Evolutionary conservation across 1,139 yeast genomes (phyloP).

Genomic region (Kodamaea arcana): DNA sequence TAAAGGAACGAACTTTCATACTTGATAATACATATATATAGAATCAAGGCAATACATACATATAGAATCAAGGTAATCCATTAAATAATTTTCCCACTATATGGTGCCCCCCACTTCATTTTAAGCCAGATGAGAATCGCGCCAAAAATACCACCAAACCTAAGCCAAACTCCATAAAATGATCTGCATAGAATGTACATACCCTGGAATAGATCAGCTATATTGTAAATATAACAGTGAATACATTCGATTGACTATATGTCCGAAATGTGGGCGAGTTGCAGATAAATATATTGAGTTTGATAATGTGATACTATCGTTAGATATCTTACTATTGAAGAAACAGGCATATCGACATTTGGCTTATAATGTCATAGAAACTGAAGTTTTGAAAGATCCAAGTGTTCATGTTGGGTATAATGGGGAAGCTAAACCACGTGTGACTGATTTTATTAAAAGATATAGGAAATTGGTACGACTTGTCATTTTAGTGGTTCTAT

Average conservation of each 20-base stretch:
- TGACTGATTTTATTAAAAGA: constrained; percentile 5
- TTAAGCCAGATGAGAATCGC: neutral
- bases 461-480: constrained; percentile 42
- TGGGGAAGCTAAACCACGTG: neutral
- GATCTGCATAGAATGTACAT: constrained; percentile 88
- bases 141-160: neutral
- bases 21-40: too few relatives aligned
- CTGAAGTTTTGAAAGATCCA: constrained; percentile 18
- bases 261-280: constrained; percentile 64
- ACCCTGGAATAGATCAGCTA: constrained; percentile 53
- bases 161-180: constrained; percentile 31
- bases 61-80: too few relatives aligned
- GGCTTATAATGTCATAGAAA: constrained; percentile 66
- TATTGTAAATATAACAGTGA: constrained; percentile 72
- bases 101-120: too few relatives aligned
- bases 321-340: constrained; percentile 76
- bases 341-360: constrained; percentile 90
- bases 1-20: too few relatives aligned
- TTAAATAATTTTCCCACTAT: too few relatives aligned
- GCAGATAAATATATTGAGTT: constrained; percentile 92
- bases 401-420: neutral
- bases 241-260: constrained; percentile 76
- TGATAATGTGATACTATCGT: constrained; percentile 76
- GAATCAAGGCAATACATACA: too few relatives aligned
- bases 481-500: constrained; percentile 63